Base-by-base conservation (phyloP, 2,329 filamentous ascomycete species). In the Apiospora hydei region DNA sequence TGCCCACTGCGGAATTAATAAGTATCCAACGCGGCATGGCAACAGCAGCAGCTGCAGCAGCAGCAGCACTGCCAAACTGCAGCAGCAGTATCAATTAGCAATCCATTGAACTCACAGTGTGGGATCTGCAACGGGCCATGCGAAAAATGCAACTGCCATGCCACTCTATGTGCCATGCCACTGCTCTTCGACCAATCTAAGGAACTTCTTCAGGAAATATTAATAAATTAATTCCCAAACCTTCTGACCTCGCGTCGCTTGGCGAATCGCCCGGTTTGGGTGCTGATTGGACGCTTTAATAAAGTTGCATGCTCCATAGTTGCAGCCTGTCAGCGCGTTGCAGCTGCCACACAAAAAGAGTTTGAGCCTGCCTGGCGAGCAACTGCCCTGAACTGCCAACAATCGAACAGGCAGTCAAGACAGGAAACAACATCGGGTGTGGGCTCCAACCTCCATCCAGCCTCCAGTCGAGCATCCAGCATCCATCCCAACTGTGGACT, bases 61-160 rank as follows among this genome's bases (percentile, higher is more conserved):
- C 51, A 46, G 26, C 26, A 34, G 21, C 46, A 49, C 7, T 47
- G 16, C 46, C 26, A 61, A 14, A 21, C 1, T 38, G 5, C 34
- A 38, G 34, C 34, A 34, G 3, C 34, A 6, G 34, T 8, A 38
- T 38, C 34, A 38, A 38, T 38, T 24, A 21, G 26, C 26, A 30
- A 30, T 30, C 51, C 51, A 57, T 57, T 61, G 30, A 61, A 61
- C 16, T 34, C 53, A 61, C 53, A 61, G 30, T 38, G 53, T 61
- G 30, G 16, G 16, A 61, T 61, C 30, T 18, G 24, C 26, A 11
- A 21, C 30, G 26, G n/a, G 4, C 49, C 24, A 53, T 26, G 24
- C 49, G 3, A 30, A 53, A 30, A 13, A 6, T 38, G 34, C 34
- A 38, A 8, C 34, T 38, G 34, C 34, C 34, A 38, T 38, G 44